These are phyloP conservation scores for Apophysomyces variabilis DNA, from an alignment of 371 early-diverging fungal species.

Conservation along the genomic window DNA sequence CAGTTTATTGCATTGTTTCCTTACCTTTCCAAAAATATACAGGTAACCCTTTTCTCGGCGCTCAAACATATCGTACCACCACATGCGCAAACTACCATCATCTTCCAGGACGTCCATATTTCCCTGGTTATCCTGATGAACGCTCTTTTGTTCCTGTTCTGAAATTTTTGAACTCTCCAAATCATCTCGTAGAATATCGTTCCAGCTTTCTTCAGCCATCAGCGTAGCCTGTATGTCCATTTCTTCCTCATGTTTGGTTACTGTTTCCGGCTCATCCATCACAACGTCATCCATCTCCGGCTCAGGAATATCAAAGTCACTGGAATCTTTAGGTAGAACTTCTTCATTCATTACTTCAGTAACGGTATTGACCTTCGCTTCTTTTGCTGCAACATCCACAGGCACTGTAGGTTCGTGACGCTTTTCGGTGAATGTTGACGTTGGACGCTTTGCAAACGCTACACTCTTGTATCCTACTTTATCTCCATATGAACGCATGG, in stretches of 20 bases:
- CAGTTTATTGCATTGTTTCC: neutral
- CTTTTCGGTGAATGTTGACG: neutral
- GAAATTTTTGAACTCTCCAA: conserved; percentile 38
- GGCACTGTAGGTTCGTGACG: too few species aligned
- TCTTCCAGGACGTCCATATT: conserved; percentile 54
- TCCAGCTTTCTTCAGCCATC: conserved; percentile 18
- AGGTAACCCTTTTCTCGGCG: conserved; percentile 74
- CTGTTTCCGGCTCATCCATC: conserved; percentile 16
- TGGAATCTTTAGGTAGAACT: neutral
- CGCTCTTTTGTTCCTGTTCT: conserved; percentile 19
- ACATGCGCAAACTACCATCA: conserved; percentile 72
- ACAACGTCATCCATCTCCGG: conserved; percentile 20
- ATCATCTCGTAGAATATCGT: conserved; percentile 14
- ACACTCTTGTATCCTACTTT: neutral
- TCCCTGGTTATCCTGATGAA: neutral
- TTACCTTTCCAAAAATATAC: conserved; percentile 93
- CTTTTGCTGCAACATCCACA: too few species aligned
- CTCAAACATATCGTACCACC: conserved; percentile 95
- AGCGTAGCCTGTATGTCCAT: conserved; percentile 1
- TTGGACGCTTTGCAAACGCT: neutral
- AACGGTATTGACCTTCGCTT: neutral
- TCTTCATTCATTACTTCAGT: conserved; percentile 1
- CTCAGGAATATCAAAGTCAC: conserved; percentile 4
- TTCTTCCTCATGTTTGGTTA: neutral
- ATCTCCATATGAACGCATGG: neutral